phyloP scores from a whole-genome alignment of 352 stramenopile species.

The Phytopythium helicoides region DNA sequence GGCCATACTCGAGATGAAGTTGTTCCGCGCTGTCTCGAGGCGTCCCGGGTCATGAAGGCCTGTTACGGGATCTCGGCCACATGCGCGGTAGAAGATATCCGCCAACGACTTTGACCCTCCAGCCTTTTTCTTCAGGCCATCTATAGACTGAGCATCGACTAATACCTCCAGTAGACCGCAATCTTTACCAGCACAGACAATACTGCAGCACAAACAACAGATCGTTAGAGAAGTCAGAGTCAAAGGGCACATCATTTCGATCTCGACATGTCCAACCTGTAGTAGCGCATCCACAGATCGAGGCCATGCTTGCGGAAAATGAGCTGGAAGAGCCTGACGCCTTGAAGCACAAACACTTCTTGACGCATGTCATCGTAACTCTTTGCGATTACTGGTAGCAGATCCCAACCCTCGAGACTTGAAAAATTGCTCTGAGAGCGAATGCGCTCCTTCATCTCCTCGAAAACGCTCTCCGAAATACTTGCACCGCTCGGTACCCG shows the following conservation, averaged over 20 bases:
- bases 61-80: conserved; percentile 36
- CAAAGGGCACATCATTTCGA: background rate
- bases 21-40: conserved; percentile 82
- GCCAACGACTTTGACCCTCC: conserved; percentile 29
- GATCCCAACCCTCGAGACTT: conserved; percentile 75
- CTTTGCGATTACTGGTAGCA: conserved; percentile 95
- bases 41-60: conserved; percentile 35
- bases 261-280: conserved; percentile 37
- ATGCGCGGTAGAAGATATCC: conserved; percentile 53
- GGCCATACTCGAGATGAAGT: conserved; percentile 94
- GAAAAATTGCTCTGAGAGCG: conserved; percentile 64
- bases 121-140: conserved; percentile 93
- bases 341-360: conserved; percentile 95
- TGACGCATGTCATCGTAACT: conserved; percentile 97
- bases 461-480: conserved; percentile 87
- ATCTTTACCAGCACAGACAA: conserved; percentile 90
- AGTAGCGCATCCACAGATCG: conserved; percentile 92
- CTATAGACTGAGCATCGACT: conserved; percentile 94
- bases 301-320: conserved; percentile 91
- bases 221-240: background rate
- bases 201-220: conserved; percentile 35
- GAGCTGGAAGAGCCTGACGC: conserved; percentile 91
- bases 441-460: conserved; percentile 86
- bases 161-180: conserved; percentile 95
- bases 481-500: conserved; percentile 21